Evolutionary conservation across 768 basidiomycete genomes (phyloP).

Genomic region (Rhodotorula sphaerocarpa): DNA sequence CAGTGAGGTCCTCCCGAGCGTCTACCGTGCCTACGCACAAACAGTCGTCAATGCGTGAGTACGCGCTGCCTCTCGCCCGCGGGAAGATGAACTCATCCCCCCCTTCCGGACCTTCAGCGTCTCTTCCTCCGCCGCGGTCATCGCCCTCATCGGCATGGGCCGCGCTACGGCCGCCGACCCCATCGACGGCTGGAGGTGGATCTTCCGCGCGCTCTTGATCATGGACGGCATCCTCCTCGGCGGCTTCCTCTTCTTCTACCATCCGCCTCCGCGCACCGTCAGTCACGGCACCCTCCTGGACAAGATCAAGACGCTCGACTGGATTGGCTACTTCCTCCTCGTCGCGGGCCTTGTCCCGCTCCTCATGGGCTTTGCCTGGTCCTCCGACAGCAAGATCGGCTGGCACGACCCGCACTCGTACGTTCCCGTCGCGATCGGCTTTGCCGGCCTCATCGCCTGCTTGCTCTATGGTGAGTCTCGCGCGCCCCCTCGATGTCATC

Average conservation of each 20-base stretch:
- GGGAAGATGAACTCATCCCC: neutral
- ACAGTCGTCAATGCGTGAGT: conserved; percentile 4
- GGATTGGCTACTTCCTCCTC: conserved; percentile 18
- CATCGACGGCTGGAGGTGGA: conserved; percentile 12
- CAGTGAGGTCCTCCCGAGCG: conserved; percentile 3
- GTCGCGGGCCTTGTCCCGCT: conserved; percentile 6
- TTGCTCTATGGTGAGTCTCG: neutral
- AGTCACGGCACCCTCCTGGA: neutral
- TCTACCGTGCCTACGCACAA: neutral
- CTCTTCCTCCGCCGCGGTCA: neutral
- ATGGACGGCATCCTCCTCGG: conserved; percentile 1
- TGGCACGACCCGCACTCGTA: conserved; percentile 14
- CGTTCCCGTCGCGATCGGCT: conserved; percentile 8
- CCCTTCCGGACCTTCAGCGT: neutral
- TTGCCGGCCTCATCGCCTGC: neutral
- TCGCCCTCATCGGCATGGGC: conserved; percentile 4
- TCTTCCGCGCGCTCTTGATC: neutral
- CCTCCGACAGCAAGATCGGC: neutral
- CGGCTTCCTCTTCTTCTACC: conserved; percentile 5
- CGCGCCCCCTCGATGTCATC: neutral
- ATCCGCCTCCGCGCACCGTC: conserved; percentile 11
- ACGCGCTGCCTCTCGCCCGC: neutral
- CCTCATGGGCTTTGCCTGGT: conserved; percentile 15
- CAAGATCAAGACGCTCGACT: conserved; percentile 10
- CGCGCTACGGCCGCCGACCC: neutral